Evolutionary conservation across 345 rosid genomes (phyloP).

Genomic region (Citrus cavaleriei): DNA sequence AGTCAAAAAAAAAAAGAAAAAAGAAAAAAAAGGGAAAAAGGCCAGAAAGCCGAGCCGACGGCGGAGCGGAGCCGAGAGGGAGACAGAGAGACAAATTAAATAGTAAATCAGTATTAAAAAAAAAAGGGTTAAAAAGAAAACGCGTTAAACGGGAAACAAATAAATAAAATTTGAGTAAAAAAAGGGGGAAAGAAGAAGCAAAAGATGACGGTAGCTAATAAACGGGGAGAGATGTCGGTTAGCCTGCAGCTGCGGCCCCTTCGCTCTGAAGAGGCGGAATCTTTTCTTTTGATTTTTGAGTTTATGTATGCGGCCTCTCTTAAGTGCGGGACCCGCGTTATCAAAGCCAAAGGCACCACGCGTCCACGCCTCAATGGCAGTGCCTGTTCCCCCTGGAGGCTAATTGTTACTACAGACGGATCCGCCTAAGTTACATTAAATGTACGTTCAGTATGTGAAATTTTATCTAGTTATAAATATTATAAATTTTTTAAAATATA

Average conservation of each 20-base stretch:
- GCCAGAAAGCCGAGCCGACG: not conserved
- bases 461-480: no score
- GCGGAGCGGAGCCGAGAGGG: slow-evolving; percentile 21
- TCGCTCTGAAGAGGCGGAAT: slow-evolving; percentile 22
- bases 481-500: no score
- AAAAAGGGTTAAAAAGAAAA: not conserved
- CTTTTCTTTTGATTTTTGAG: slow-evolving; percentile 29
- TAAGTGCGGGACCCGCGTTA: slow-evolving; percentile 14
- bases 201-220: not conserved
- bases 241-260: not conserved
- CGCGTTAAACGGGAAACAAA: not conserved
- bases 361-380: no score
- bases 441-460: no score
- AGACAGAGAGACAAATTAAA: not conserved
- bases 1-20: not conserved
- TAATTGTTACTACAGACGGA: no score
- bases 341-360: not conserved
- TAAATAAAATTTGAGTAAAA: no score
- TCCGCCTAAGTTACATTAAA: no score
- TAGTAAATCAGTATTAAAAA: not conserved
- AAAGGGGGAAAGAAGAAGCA: no score
- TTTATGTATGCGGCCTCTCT: not conserved
- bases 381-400: no score
- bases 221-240: slow-evolving; percentile 22
- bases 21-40: rapidly evolving